Conservation (phyloP, 2,329 filamentous ascomycete genomes). For the Hypoxylon sp. region DNA sequence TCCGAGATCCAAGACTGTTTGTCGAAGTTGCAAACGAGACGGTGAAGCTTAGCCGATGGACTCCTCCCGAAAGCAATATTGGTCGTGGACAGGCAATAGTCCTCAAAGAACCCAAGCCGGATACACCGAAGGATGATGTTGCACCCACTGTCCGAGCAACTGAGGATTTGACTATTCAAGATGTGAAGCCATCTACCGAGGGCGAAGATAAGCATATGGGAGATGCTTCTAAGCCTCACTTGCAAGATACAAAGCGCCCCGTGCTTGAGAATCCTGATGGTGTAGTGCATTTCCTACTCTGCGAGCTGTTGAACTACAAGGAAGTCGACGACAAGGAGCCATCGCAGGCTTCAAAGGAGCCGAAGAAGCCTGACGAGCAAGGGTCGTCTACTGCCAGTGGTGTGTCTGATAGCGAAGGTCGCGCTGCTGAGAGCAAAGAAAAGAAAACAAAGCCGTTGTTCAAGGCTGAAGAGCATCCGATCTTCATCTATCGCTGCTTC, state of each 20-base stretch:
- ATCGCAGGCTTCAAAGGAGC: slow-evolving; percentile 60
- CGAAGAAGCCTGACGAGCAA: slow-evolving; percentile 56
- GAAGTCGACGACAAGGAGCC: slow-evolving; percentile 90
- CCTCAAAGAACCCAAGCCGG: slow-evolving; percentile 58
- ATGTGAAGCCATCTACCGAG: slow-evolving; percentile 74
- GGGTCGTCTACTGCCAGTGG: slow-evolving; percentile 56
- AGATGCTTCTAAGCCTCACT: slow-evolving; percentile 73
- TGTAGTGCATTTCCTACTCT: slow-evolving; percentile 93
- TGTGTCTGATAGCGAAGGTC: slow-evolving; percentile 45
- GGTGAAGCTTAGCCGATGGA: slow-evolving; percentile 78
- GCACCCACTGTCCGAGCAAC: slow-evolving; percentile 63
- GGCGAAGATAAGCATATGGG: slow-evolving; percentile 70
- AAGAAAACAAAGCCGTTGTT: slow-evolving; percentile 83
- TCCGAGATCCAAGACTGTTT: slow-evolving; percentile 88
- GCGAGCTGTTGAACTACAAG: slow-evolving; percentile 90
- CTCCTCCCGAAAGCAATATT: slow-evolving; percentile 55
- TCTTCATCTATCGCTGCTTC: slow-evolving; percentile 97
- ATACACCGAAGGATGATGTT: slow-evolving; percentile 58
- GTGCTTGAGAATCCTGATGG: slow-evolving; percentile 94
- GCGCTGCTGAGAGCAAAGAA: slow-evolving; percentile 62
- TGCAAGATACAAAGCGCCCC: slow-evolving; percentile 81
- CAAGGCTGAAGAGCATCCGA: slow-evolving; percentile 93
- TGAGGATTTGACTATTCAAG: slow-evolving; percentile 63
- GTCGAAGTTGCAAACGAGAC: slow-evolving; percentile 89
- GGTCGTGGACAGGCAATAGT: slow-evolving; percentile 56